Conservation (phyloP, 305 asterid species). For the Ajuga reptans region DNA sequence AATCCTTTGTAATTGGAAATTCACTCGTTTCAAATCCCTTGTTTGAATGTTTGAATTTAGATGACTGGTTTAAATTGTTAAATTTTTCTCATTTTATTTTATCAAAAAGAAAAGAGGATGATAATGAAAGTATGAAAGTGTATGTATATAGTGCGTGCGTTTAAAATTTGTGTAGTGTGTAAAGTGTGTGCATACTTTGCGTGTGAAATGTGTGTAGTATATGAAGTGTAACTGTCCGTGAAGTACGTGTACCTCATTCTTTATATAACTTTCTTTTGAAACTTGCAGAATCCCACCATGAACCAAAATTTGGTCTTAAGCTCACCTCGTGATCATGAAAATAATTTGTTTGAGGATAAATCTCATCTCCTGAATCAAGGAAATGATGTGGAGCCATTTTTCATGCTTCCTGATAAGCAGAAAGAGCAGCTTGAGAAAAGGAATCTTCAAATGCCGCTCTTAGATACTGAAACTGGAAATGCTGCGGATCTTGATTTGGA, state of each 20-base stretch:
- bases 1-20: no score
- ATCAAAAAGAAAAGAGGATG: no score
- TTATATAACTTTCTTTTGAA: neutral
- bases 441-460: constrained; percentile 34
- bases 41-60: no score
- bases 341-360: constrained; percentile 33
- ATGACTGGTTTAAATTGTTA: no score
- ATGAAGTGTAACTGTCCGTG: no score
- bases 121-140: no score
- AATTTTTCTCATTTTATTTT: no score
- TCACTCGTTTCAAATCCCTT: no score
- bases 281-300: neutral
- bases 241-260: neutral
- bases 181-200: no score
- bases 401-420: constrained; percentile 27
- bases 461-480: constrained; percentile 33
- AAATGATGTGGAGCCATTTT: constrained; percentile 31
- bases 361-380: constrained; percentile 36
- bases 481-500: constrained; percentile 35
- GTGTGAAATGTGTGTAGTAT: no score
- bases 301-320: constrained; percentile 25
- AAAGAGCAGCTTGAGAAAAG: constrained; percentile 37
- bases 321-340: constrained; percentile 21
- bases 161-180: no score
- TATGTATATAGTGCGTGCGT: no score